These are phyloP conservation scores for Calcarisporium arbuscula DNA, from an alignment of 2,329 filamentous ascomycete species.

Conservation along the genomic window DNA sequence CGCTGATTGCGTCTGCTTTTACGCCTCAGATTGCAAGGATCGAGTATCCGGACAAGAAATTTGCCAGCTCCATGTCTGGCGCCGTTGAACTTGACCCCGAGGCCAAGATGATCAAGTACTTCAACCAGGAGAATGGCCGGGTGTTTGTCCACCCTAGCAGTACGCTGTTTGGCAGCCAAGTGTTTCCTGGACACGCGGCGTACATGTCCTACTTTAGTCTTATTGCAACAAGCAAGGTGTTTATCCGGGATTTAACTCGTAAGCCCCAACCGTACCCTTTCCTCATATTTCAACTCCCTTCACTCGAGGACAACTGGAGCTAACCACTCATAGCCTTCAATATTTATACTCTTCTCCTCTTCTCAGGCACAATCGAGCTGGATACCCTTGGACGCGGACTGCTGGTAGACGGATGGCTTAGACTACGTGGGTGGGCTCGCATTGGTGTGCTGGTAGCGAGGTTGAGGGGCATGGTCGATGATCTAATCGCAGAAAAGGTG, in stretches of 20 bases:
- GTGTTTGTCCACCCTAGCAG: constrained; percentile 92
- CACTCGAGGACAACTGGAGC: not conserved
- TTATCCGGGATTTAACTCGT: constrained; percentile 86
- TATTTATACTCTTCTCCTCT: constrained; percentile 79
- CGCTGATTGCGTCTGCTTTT: constrained; percentile 67
- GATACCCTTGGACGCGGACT: constrained; percentile 84
- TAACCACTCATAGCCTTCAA: constrained; percentile 64
- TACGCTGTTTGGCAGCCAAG: constrained; percentile 76
- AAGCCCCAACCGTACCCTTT: constrained; percentile 31
- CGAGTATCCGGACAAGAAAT: constrained; percentile 93
- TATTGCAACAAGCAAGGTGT: constrained; percentile 87
- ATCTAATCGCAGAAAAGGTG: constrained; percentile 72
- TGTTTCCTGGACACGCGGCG: constrained; percentile 65
- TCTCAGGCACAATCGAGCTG: constrained; percentile 76
- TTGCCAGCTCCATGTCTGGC: constrained; percentile 77
- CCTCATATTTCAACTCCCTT: not conserved
- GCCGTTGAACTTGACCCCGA: constrained; percentile 92
- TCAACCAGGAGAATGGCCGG: constrained; percentile 74
- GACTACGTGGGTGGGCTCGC: constrained; percentile 82
- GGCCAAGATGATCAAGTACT: constrained; percentile 87
- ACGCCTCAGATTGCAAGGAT: constrained; percentile 87
- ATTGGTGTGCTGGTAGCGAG: constrained; percentile 86
- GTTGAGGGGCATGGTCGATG: constrained; percentile 79
- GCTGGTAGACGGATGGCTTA: constrained; percentile 86
- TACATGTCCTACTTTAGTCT: constrained; percentile 90